phyloP scores from a whole-genome alignment of 257 asterid species.

The Buddleja alternifolia region DNA sequence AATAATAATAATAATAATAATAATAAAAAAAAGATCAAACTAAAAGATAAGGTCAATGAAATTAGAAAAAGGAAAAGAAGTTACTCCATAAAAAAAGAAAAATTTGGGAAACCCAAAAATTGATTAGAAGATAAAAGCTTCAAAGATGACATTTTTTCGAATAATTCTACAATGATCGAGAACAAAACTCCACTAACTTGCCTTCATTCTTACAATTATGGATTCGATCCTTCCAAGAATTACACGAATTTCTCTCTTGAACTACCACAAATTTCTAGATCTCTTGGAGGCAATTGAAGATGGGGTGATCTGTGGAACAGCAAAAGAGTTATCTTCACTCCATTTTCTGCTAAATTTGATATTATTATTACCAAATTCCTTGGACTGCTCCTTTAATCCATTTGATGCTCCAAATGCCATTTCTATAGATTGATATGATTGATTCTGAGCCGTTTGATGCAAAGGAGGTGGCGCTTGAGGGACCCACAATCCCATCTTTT shows the following conservation, averaged over 20 bases:
- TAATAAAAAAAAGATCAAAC: conserved; percentile 6
- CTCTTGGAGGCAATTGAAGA: conserved; percentile 46
- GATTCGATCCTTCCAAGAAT: neutral
- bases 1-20: no score
- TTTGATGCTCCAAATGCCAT: conserved; percentile 44
- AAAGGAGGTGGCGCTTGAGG: conserved; percentile 53
- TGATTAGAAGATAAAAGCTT: neutral
- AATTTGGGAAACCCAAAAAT: conserved; percentile 7
- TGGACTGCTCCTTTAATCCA: conserved; percentile 41
- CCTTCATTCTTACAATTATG: no score
- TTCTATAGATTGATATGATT: conserved; percentile 34
- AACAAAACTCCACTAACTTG: neutral
- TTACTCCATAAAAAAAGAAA: neutral
- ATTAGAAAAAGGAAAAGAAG: neutral
- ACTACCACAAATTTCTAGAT: conserved; percentile 54
- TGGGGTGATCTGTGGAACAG: conserved; percentile 83
- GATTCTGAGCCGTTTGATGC: conserved; percentile 39
- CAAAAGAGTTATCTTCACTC: conserved; percentile 59
- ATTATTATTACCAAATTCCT: conserved; percentile 31
- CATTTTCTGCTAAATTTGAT: conserved; percentile 49
- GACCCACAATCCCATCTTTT: conserved; percentile 63
- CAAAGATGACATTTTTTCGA: neutral
- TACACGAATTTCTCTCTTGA: neutral
- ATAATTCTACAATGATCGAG: no score
- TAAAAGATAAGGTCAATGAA: neutral